phyloP scores from a whole-genome alignment of 768 basidiomycete species.

The Hirschioporus abietinus region DNA sequence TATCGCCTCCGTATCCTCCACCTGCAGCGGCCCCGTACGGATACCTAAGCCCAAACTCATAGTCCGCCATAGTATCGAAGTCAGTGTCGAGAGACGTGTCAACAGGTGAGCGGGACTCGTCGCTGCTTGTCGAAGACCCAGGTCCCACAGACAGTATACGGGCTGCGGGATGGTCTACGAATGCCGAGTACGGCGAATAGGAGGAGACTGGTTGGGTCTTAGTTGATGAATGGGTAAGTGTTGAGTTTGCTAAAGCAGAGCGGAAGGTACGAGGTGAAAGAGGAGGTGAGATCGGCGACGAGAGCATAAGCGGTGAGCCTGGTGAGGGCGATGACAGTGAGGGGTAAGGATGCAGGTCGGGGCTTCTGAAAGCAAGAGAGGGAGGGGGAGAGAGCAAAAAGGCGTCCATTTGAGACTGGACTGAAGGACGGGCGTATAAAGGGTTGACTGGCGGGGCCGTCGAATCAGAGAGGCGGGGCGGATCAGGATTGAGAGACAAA shows the following conservation, averaged over 20 bases:
- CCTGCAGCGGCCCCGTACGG: neutral
- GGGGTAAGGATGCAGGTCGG: neutral
- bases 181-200: neutral
- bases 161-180: neutral
- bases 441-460: neutral
- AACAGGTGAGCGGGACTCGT: neutral
- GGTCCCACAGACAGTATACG: neutral
- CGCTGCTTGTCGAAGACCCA: neutral
- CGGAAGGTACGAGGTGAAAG: neutral
- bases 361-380: neutral
- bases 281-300: neutral
- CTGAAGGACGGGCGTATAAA: neutral
- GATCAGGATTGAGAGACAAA: conserved; percentile 1
- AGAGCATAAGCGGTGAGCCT: neutral
- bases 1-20: neutral
- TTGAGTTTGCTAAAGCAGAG: neutral
- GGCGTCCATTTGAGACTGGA: neutral
- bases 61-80: neutral
- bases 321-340: neutral
- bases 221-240: neutral
- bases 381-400: conserved; percentile 1
- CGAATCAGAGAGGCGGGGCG: neutral
- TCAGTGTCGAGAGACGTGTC: neutral
- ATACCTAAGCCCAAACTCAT: neutral
- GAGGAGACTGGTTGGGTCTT: neutral